These are phyloP conservation scores for Penicillium roqueforti DNA, from an alignment of 495 filamentous ascomycete genomes.

Conservation along the genomic window DNA sequence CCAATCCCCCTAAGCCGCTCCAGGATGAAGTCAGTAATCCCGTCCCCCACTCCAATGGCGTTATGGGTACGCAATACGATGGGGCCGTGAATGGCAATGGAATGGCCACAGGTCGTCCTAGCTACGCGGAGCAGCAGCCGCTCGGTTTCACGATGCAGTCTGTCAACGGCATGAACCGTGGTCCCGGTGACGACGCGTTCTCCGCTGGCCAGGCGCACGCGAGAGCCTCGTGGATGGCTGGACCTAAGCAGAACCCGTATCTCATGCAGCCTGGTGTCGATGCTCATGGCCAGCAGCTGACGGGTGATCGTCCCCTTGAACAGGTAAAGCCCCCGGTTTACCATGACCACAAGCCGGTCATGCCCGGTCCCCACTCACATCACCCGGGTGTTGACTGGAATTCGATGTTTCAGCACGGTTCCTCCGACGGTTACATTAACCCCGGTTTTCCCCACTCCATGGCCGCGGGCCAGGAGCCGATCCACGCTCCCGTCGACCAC, in stretches of 20 bases:
- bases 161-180: constrained; percentile 46
- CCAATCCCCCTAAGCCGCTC: constrained; percentile 51
- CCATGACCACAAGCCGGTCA: constrained; percentile 43
- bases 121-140: constrained; percentile 43
- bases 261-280: constrained; percentile 43
- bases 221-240: constrained; percentile 44
- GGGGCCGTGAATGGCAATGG: constrained; percentile 46
- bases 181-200: constrained; percentile 39
- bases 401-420: constrained; percentile 67
- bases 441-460: constrained; percentile 54
- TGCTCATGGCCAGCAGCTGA: constrained; percentile 42
- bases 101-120: constrained; percentile 36
- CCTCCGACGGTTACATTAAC: constrained; percentile 57
- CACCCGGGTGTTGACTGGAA: constrained; percentile 60
- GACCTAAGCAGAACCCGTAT: constrained; percentile 48
- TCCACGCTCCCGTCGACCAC: constrained; percentile 43
- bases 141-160: constrained; percentile 45
- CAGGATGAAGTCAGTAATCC: constrained; percentile 49
- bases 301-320: constrained; percentile 48
- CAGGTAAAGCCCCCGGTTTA: constrained; percentile 47
- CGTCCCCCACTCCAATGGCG: constrained; percentile 41
- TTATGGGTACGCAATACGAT: constrained; percentile 44
- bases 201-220: constrained; percentile 36
- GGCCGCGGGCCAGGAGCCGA: constrained; percentile 43
- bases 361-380: constrained; percentile 40